Evolutionary conservation across 2,329 filamentous ascomycete genomes (phyloP).

Genomic region (Cladosporium sp.): DNA sequence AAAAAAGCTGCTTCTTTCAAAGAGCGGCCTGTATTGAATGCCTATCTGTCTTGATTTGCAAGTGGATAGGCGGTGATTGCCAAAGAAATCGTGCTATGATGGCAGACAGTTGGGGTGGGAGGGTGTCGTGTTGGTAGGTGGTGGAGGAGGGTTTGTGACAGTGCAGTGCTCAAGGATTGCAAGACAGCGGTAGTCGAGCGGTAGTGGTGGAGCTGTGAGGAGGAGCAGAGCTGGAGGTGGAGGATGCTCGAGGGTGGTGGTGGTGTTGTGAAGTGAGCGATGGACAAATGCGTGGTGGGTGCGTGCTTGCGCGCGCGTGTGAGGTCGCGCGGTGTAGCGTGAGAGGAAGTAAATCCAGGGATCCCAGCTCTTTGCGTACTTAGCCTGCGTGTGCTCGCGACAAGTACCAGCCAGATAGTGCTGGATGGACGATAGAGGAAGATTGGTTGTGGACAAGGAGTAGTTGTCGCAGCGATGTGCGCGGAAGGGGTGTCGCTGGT

Average conservation of each 20-base stretch:
- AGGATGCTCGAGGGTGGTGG: constrained; percentile 11
- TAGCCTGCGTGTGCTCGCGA: constrained; percentile 16
- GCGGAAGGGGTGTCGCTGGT: neutral
- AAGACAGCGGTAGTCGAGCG: constrained; percentile 7
- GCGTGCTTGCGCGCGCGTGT: constrained; percentile 6
- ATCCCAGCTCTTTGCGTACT: constrained; percentile 18
- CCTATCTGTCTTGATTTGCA: constrained; percentile 18
- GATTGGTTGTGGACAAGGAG: neutral
- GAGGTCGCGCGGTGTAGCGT: constrained; percentile 10
- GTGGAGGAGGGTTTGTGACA: constrained; percentile 8
- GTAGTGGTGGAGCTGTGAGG: constrained; percentile 7
- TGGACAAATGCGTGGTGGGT: constrained; percentile 2
- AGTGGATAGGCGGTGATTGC: constrained; percentile 9
- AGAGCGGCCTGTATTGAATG: constrained; percentile 12
- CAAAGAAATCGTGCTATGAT: neutral
- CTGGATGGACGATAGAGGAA: neutral
- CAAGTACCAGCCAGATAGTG: neutral
- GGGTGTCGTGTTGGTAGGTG: constrained; percentile 13
- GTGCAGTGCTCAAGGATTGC: constrained; percentile 14
- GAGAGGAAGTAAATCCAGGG: constrained; percentile 4
- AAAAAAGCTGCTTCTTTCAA: constrained; percentile 3
- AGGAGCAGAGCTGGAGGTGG: constrained; percentile 12
- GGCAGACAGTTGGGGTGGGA: constrained; percentile 5
- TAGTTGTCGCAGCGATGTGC: neutral
- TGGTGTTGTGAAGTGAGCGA: constrained; percentile 14